Base-by-base conservation (phyloP, 2,329 filamentous ascomycete species). In the Harringtonia lauricola region DNA sequence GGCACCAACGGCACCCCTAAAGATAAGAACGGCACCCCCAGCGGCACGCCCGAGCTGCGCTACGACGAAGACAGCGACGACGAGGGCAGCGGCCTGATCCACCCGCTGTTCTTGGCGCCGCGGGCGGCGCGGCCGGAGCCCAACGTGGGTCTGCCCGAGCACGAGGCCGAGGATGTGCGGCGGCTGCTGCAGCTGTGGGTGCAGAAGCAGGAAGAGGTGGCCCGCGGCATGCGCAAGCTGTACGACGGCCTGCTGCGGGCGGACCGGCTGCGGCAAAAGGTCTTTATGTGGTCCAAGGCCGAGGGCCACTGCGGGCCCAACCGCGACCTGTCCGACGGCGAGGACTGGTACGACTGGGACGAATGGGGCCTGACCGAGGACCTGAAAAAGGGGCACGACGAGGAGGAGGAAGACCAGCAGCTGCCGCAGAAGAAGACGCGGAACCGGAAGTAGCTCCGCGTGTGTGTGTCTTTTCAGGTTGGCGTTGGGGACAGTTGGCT, bases 321-420 rank as follows among this genome's bases (percentile, higher is more conserved):
- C 57, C 61, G 79, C 40, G 84, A 89, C 59, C 80, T 92, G 80
- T 88, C 83, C 41, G 86, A 94, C 57, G 85, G 85, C 12, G 86
- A 94, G 65, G 86, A 94, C 58, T 94, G 85, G 83, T 89, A 88
- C 57, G 86, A 94, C 60, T 76, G 76, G 55, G 81, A 86, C 42
- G 83, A 86, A 63, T 90, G 85, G 84, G 76, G 75, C 0, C 60
- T 92, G 39, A 72, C 76, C 9, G 81, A 84, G 48, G 81, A 85
- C 51, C 64, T 90, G 8, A 82, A 86, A 59, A 92, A 92, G 64
- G 86, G 86, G 0, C 81, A 85, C 54, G 83, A 88, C 49, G 81
- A 84, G 56, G 86, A 90, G 55, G 86, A 92, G 57, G 85, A 90
- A 57, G 84, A 88, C 49, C 70, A 65, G 47, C 65, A 68, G 49